phyloP scores from a whole-genome alignment of 2,329 filamentous ascomycete species.

The Gliomastix tumulicola region DNA sequence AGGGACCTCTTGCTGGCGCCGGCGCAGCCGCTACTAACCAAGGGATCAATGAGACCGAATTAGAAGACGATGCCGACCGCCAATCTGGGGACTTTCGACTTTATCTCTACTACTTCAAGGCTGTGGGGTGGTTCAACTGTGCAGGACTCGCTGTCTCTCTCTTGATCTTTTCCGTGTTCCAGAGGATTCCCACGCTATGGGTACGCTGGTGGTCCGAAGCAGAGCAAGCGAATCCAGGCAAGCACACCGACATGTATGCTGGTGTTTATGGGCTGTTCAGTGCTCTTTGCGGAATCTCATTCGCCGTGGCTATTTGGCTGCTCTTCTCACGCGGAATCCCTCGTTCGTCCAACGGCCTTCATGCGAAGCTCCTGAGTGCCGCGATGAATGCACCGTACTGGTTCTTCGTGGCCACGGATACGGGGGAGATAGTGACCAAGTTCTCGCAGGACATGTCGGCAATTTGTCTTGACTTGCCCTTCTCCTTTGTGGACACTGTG shows the following conservation, averaged over 20 bases:
- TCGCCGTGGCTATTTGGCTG: constrained; percentile 8
- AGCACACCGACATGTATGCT: constrained; percentile 15
- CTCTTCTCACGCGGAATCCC: constrained; percentile 6
- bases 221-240: constrained; percentile 8
- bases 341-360: constrained; percentile 16
- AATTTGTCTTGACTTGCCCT: constrained; percentile 30
- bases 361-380: constrained; percentile 20
- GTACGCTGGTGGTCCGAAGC: constrained; percentile 32
- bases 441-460: constrained; percentile 38
- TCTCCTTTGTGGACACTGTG: constrained; percentile 27
- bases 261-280: constrained; percentile 19
- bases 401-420: constrained; percentile 33
- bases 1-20: no score
- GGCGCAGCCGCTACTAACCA: no score
- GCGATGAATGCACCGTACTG: constrained; percentile 28
- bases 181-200: constrained; percentile 25
- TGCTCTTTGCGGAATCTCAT: background rate
- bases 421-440: constrained; percentile 30
- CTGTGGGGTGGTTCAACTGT: background rate
- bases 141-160: background rate
- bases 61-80: constrained; percentile 10
- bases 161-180: constrained; percentile 12
- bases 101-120: background rate
- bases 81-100: background rate
- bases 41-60: constrained; percentile 8